A percentile compares a stretch with the other conserved stretches of the same genome.
Evolutionary conservation across 345 rosid species (phyloP).

Genomic region (Bruguiera parviflora): DNA sequence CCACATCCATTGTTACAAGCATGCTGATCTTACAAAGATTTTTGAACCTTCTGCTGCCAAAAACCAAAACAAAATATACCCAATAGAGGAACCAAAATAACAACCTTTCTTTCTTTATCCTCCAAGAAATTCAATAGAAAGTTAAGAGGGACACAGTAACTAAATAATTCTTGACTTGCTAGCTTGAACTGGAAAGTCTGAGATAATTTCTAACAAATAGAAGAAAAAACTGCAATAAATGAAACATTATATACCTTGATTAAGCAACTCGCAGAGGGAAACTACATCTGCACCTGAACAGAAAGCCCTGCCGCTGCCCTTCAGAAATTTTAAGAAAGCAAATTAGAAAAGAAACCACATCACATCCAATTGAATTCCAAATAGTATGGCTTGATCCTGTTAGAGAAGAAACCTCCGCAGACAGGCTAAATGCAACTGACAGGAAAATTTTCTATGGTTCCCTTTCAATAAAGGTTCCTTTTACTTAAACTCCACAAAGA

Average conservation of each 20-base stretch:
- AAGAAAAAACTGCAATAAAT: background rate
- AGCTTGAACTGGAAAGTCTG: background rate
- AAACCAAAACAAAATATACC: no score
- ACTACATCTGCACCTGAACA: slow-evolving; percentile 81
- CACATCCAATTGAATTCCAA: slow-evolving; percentile 13
- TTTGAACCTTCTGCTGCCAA: no score
- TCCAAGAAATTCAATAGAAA: no score
- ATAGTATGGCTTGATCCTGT: background rate
- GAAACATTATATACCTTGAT: slow-evolving; percentile 46
- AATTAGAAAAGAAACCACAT: slow-evolving; percentile 31
- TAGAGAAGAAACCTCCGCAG: background rate
- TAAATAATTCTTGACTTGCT: background rate
- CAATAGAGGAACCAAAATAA: no score
- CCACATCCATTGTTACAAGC: no score
- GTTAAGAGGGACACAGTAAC: no score
- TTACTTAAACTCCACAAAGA: no score
- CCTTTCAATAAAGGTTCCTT: no score
- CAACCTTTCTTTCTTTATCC: no score
- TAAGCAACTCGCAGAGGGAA: slow-evolving; percentile 48
- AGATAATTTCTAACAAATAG: background rate
- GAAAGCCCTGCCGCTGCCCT: slow-evolving; percentile 85
- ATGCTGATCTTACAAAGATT: no score
- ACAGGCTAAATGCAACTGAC: background rate
- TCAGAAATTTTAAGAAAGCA: slow-evolving; percentile 35
- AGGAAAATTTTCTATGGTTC: background rate